Conservation (phyloP, 164 flowering plant genomes). For the Akebia trifoliata region DNA sequence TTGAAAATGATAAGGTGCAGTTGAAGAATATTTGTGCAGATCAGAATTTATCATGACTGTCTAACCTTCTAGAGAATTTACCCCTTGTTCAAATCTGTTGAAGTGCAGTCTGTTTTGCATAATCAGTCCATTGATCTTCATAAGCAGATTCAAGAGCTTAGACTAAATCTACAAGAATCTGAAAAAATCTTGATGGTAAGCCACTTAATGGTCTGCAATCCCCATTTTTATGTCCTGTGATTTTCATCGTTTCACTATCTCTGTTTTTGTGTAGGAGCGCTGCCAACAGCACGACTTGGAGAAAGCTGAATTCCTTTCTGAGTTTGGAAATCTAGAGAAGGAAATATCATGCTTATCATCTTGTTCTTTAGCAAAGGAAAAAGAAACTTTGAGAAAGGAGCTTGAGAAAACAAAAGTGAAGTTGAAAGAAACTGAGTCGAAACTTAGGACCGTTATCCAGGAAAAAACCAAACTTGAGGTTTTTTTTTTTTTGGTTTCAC, state of each 20-base stretch:
- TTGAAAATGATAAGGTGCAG: constrained; percentile 68
- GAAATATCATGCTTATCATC: constrained; percentile 57
- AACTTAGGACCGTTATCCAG: constrained; percentile 76
- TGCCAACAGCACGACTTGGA: constrained; percentile 46
- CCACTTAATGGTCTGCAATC: neutral
- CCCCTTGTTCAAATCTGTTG: constrained; percentile 1
- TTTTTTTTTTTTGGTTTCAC: neutral
- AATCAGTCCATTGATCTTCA: constrained; percentile 41
- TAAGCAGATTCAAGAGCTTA: constrained; percentile 45
- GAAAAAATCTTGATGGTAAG: constrained; percentile 44
- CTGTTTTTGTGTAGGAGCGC: constrained; percentile 37
- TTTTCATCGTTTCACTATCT: constrained; percentile 11
- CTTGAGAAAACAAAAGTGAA: constrained; percentile 73
- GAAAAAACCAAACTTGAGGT: constrained; percentile 96
- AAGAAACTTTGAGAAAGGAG: constrained; percentile 75
- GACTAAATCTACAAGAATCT: constrained; percentile 37
- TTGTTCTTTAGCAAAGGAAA: constrained; percentile 61
- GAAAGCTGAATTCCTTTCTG: constrained; percentile 37
- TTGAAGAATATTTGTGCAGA: neutral
- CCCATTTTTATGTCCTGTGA: neutral
- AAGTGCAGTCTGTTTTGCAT: constrained; percentile 42
- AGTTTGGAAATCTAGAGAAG: constrained; percentile 51
- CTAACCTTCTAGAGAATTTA: constrained; percentile 4
- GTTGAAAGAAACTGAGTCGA: constrained; percentile 75
- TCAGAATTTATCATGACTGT: neutral